A percentile compares a stretch with the other conserved stretches of the same genome.
These are phyloP conservation scores for Porpolomopsis calyptriformis DNA, from an alignment of 768 basidiomycete species.

Conservation along the genomic window DNA sequence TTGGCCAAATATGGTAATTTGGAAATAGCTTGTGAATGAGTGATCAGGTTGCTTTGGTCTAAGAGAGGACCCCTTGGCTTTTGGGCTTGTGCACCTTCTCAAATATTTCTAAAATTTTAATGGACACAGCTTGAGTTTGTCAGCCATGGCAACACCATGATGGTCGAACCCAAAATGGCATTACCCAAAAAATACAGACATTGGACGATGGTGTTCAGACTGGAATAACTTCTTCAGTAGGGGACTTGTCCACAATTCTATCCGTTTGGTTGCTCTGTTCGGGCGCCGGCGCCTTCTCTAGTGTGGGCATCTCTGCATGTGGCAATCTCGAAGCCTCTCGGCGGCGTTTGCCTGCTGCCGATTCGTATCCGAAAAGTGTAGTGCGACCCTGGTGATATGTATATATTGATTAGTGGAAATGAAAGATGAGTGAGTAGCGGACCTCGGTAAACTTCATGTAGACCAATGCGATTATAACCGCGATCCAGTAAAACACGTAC, in stretches of 20 bases:
- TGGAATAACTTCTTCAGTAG: no score
- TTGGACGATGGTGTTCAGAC: no score
- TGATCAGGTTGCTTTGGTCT: not conserved
- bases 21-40: not conserved
- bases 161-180: no score
- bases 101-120: not conserved
- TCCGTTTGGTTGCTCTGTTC: no score
- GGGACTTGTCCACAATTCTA: no score
- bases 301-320: no score
- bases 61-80: not conserved
- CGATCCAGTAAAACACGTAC: constrained; percentile 90
- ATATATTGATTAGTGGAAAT: not conserved
- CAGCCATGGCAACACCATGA: no score
- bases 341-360: constrained; percentile 32
- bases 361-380: constrained; percentile 48
- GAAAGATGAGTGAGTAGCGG: no score
- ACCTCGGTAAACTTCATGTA: constrained; percentile 58
- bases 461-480: constrained; percentile 57
- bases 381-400: constrained; percentile 45
- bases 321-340: no score
- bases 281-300: no score
- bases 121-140: not conserved
- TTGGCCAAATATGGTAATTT: not conserved
- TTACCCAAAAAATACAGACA: no score
- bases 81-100: not conserved